Conservation (phyloP, 2,329 filamentous ascomycete species). For the Stachybotrys chartarum region DNA sequence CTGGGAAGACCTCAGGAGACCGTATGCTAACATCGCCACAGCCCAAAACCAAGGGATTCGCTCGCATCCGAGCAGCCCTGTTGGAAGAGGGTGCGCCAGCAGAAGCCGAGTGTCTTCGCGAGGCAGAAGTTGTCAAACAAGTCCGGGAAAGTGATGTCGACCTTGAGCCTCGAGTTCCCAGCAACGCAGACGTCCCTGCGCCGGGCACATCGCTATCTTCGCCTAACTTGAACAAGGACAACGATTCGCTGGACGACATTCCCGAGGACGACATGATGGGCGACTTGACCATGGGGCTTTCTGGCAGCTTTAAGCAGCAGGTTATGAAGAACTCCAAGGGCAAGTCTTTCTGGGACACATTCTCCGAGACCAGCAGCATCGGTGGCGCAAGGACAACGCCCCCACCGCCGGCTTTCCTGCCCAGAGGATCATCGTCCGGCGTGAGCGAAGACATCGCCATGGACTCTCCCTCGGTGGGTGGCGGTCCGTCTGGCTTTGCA, state of each 20-base stretch:
- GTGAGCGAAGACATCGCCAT: slow-evolving; percentile 66
- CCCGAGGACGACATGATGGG: slow-evolving; percentile 63
- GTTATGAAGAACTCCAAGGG: slow-evolving; percentile 65
- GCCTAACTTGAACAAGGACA: slow-evolving; percentile 52
- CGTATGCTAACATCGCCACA: slow-evolving; percentile 30
- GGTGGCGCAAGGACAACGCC: slow-evolving; percentile 49
- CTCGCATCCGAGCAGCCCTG: slow-evolving; percentile 82
- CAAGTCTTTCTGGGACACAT: slow-evolving; percentile 66
- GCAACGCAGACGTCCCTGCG: slow-evolving; percentile 39
- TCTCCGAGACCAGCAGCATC: slow-evolving; percentile 59
- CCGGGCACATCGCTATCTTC: slow-evolving; percentile 58
- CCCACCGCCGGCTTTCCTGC: slow-evolving; percentile 56
- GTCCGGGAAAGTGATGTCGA: slow-evolving; percentile 83
- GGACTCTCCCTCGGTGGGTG: slow-evolving; percentile 54
- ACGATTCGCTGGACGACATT: slow-evolving; percentile 61
- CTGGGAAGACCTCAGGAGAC: neutral
- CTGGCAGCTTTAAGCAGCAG: slow-evolving; percentile 69
- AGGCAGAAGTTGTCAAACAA: slow-evolving; percentile 93
- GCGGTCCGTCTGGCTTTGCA: slow-evolving; percentile 22
- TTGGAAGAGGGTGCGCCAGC: slow-evolving; percentile 82
- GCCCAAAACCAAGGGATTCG: slow-evolving; percentile 96
- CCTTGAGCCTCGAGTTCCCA: slow-evolving; percentile 37
- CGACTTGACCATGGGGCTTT: slow-evolving; percentile 40
- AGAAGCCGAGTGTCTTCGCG: slow-evolving; percentile 80
- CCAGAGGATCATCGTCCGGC: slow-evolving; percentile 50